Base-by-base conservation (phyloP, 768 basidiomycete species). In the Hypholoma fasciculare region DNA sequence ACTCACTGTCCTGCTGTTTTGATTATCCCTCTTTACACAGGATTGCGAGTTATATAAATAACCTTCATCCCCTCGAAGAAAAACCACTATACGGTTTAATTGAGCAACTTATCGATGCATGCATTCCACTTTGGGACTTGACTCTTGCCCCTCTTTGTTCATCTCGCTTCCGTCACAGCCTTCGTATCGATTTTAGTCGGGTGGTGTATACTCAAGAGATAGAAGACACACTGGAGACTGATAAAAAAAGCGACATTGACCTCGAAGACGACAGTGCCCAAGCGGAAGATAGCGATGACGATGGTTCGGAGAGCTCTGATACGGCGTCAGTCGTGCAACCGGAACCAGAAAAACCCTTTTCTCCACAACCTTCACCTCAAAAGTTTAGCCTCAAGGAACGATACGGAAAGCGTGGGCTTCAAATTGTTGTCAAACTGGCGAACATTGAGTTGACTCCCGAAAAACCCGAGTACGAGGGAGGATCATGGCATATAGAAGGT, bases 31-130 rank as follows among this genome's bases (percentile, higher is more conserved):
- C 38, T 12, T 17, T 19, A n/a, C 17, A 40, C 4, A 74, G 72
- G 47, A 71, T 74, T 19, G 68, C 60, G 7, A 72, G 70, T 14
- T 79, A 81, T 62, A 78, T 80, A 66, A 79, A 78, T 58, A 77
- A 77, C 42, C 65, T 80, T 12, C 70, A 77, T 54, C 78, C 76
- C 1, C 46, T 57, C 7, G 52, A 59, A 16, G 61, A 66, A 50
- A 56, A 56, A 42, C 26, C 54, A 13, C 69, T 77, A 8, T 73
- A 72, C 58, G n/a, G 37, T 11, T 52, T 70, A 9, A 57, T 75
- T 17, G 67, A 71, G 36, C 42, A 67, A 23, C 42, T 73, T 37
- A 71, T 75, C 50, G 40, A 54, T 0, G 56, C 58, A 7, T 66
- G 70, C 26, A 69, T 76, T 42, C 72, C 74, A 0, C 63, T 75